phyloP scores from a whole-genome alignment of 257 asterid species.

The Capsicum rhomboideum region DNA sequence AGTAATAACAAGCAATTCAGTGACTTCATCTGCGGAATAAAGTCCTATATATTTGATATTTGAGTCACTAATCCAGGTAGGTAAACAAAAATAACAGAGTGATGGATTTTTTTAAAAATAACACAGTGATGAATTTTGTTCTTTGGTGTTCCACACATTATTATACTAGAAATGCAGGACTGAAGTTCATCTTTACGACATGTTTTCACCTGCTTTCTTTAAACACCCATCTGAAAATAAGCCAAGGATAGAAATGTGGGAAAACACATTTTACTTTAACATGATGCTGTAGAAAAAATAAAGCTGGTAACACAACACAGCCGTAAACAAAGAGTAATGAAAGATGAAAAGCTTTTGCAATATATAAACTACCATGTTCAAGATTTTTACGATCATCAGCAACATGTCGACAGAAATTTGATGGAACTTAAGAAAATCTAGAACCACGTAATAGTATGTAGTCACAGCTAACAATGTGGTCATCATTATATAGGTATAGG shows the following conservation, averaged over 20 bases:
- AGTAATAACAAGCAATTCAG: neutral
- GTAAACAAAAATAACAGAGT: neutral
- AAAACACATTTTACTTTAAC: neutral
- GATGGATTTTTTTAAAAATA: neutral
- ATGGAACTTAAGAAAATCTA: neutral
- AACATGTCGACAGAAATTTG: neutral
- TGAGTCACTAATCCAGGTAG: neutral
- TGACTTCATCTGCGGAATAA: neutral
- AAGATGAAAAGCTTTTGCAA: neutral
- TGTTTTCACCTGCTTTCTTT: neutral
- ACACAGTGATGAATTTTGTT: neutral
- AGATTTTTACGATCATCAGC: neutral
- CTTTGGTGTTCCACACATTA: neutral
- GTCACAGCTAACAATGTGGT: neutral
- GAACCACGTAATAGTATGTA: neutral
- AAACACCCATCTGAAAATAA: neutral
- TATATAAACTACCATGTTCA: neutral
- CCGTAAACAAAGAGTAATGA: neutral
- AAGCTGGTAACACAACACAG: neutral
- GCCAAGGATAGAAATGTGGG: neutral
- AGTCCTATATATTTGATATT: neutral
- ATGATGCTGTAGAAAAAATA: neutral
- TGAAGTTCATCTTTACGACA: neutral
- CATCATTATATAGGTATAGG: neutral
- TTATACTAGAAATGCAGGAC: neutral